Evolutionary conservation across 2,329 filamentous ascomycete genomes (phyloP).

Genomic region (Epichloe amarillans): DNA sequence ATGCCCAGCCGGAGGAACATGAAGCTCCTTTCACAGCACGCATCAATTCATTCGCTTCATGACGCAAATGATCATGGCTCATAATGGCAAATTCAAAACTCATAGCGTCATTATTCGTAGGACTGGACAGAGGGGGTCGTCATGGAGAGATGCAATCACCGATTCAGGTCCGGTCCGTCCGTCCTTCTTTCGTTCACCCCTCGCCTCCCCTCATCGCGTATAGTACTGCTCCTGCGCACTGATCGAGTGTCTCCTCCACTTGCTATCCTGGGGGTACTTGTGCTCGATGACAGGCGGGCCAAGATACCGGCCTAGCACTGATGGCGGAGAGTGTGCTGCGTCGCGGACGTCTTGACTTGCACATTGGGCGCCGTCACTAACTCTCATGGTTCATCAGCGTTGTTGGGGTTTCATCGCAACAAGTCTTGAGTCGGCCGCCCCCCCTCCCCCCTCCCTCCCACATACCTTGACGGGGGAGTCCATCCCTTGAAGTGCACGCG

Average conservation of each 20-base stretch:
- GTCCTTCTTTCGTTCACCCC: no score
- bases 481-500: constrained; percentile 1
- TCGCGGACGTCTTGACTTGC: constrained; percentile 8
- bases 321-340: constrained; percentile 15
- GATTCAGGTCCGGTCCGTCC: background rate
- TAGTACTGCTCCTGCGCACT: constrained; percentile 21
- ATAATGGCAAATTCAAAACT: background rate
- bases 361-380: background rate
- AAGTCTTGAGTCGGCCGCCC: no score
- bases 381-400: background rate
- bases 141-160: background rate
- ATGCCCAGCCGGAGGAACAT: no score
- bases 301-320: constrained; percentile 12
- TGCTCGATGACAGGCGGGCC: constrained; percentile 18
- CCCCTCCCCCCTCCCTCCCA: no score
- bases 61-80: no score
- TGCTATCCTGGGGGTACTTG: constrained; percentile 18
- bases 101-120: background rate
- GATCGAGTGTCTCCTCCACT: constrained; percentile 13
- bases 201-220: constrained; percentile 5
- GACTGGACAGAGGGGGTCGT: background rate
- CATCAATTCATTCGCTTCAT: no score
- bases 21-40: no score
- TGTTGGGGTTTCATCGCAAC: background rate
- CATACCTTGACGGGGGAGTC: background rate